Base-by-base conservation (phyloP, 1,284 basidiomycete genomes). In the Ustilago tritici region DNA sequence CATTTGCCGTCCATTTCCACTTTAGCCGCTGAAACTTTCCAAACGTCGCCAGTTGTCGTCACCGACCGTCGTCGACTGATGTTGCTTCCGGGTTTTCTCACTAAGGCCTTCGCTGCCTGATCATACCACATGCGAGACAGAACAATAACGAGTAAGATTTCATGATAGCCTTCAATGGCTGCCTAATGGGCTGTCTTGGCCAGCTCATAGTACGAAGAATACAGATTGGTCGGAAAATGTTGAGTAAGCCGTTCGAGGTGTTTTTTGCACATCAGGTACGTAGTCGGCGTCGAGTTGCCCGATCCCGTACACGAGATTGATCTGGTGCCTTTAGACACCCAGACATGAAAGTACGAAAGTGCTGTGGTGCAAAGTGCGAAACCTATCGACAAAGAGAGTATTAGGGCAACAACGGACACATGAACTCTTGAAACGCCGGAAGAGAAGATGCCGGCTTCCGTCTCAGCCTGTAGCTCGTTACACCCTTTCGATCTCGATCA, bases 231-330 rank as follows among this genome's bases (percentile, higher is more conserved):
- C 40, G 56, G 17, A 10, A 43, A 57, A 35, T 57, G 47, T 10
- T 17, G n/a, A 35, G 12, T 17, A 19, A 57, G 23, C 15, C 12
- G 4, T 19, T 7, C 14, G 31, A 41, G 41, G 12, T 41, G 41
- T 15, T 46, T 19, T 19, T 4, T 35, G 41, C 10, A 57, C n/a
- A 11, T n/a, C 56, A n/a, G 2, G 9, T 9, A 3, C 6, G 17
- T 46, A 41, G 15, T 14, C 12, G 19, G 7, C 19, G 23, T 65
- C 57, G 15, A 65, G 17, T 23, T 55, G 49, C 0, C 59, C 63
- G 12, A 70, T 50, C 6, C 63, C 69, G 31, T 70, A 65, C 40
- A 70, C 23, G 23, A 28, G 23, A 28, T 28, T 28, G 23, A 28
- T 28, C 23, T 28, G 23, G 23, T 28, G 23, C 23, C 3, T 28